A percentile compares a stretch with the other conserved stretches of the same genome.
Conservation (phyloP, 1,284 basidiomycete genomes). For the Singerocomus rubriflavus region DNA sequence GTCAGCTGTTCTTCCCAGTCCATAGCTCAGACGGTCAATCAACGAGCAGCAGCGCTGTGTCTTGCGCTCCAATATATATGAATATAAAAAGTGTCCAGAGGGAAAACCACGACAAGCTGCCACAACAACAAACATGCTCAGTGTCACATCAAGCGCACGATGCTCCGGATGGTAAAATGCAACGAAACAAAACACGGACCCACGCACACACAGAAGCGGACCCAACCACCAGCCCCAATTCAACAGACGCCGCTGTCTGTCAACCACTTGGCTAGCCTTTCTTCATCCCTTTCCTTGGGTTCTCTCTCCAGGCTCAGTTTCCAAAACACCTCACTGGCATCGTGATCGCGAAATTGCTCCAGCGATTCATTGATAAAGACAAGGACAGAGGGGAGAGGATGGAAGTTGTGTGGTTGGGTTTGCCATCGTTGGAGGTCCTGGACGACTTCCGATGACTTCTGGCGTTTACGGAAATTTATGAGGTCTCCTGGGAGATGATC, state of each 20-base stretch:
- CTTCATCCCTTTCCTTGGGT: slow-evolving; percentile 74
- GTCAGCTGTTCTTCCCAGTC: neutral
- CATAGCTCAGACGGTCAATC: neutral
- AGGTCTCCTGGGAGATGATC: slow-evolving; percentile 60
- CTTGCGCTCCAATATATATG: slow-evolving; percentile 13
- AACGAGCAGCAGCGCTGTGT: neutral
- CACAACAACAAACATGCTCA: neutral
- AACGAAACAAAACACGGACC: neutral
- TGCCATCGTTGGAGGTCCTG: slow-evolving; percentile 82
- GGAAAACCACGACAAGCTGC: neutral
- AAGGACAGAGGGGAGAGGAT: slow-evolving; percentile 54
- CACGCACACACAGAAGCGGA: neutral
- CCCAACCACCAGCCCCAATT: neutral
- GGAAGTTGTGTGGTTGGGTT: slow-evolving; percentile 68
- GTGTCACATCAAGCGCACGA: slow-evolving; percentile 5
- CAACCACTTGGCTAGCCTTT: slow-evolving; percentile 61
- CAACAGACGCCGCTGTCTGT: slow-evolving; percentile 61
- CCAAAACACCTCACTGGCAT: slow-evolving; percentile 54
- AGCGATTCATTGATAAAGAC: slow-evolving; percentile 59
- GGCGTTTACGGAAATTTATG: slow-evolving; percentile 81
- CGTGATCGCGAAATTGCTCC: slow-evolving; percentile 42
- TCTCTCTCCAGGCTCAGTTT: slow-evolving; percentile 65
- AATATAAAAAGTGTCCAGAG: slow-evolving; percentile 10
- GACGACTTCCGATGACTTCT: slow-evolving; percentile 74
- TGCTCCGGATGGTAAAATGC: neutral